phyloP scores from a whole-genome alignment of 768 basidiomycete species.

The Lentinula detonsa region DNA sequence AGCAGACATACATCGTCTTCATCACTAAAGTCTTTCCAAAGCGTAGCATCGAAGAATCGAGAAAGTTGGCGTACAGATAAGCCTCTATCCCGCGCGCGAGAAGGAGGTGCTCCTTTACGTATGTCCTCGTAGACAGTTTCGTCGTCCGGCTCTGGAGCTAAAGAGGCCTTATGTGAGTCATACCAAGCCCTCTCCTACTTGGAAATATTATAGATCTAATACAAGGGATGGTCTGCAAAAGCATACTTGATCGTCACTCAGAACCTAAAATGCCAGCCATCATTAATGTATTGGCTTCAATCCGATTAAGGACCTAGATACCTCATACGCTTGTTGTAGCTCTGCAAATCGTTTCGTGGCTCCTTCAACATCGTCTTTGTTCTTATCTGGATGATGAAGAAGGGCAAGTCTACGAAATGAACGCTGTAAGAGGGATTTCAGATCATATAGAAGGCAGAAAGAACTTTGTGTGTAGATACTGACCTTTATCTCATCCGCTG shows the following conservation, averaged over 20 bases:
- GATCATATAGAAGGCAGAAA: neutral
- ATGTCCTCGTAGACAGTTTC: slow-evolving; percentile 84
- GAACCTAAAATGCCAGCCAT: slow-evolving; percentile 44
- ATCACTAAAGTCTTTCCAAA: slow-evolving; percentile 65
- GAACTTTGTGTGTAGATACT: neutral
- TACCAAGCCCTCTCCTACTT: slow-evolving; percentile 98
- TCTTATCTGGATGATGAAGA: slow-evolving; percentile 83
- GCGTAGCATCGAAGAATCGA: slow-evolving; percentile 73
- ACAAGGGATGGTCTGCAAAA: slow-evolving; percentile 2
- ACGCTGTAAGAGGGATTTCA: slow-evolving; percentile 36
- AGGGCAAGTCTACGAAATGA: slow-evolving; percentile 84
- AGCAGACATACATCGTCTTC: slow-evolving; percentile 42
- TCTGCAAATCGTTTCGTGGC: slow-evolving; percentile 83
- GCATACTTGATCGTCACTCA: slow-evolving; percentile 91
- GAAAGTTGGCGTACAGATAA: slow-evolving; percentile 76
- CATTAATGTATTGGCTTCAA: neutral
- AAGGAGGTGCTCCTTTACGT: slow-evolving; percentile 56
- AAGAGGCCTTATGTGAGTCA: slow-evolving; percentile 82
- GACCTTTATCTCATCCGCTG: slow-evolving; percentile 86
- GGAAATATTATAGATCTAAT: slow-evolving; percentile 15
- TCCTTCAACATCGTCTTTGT: slow-evolving; percentile 66
- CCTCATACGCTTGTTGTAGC: slow-evolving; percentile 96
- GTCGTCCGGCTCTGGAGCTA: slow-evolving; percentile 78
- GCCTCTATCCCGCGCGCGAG: slow-evolving; percentile 59
- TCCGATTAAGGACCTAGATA: slow-evolving; percentile 17